phyloP scores from a whole-genome alignment of 2,329 filamentous ascomycete species.

The Tympanopsis confertula region DNA sequence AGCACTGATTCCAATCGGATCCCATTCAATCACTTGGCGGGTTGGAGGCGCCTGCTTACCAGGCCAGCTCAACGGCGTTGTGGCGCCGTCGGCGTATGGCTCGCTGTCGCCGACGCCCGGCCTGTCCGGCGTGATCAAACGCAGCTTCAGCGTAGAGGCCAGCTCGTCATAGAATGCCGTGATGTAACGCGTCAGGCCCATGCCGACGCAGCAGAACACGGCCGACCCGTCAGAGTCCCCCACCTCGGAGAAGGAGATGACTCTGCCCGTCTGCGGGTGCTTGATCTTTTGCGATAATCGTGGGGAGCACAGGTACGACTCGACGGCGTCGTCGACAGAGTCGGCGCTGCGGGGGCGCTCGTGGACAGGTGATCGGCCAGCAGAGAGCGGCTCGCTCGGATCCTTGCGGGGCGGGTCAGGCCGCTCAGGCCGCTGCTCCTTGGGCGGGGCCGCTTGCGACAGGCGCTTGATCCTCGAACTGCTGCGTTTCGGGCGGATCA shows the following conservation, averaged over 20 bases:
- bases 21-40: background rate
- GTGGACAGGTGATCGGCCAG: slow-evolving; percentile 30
- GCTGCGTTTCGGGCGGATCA: slow-evolving; percentile 36
- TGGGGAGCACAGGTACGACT: slow-evolving; percentile 71
- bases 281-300: slow-evolving; percentile 78
- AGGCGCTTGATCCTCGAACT: slow-evolving; percentile 46
- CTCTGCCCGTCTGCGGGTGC: slow-evolving; percentile 73
- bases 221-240: slow-evolving; percentile 84
- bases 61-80: slow-evolving; percentile 86
- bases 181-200: slow-evolving; percentile 91
- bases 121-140: slow-evolving; percentile 85
- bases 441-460: slow-evolving; percentile 33
- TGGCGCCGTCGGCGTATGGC: slow-evolving; percentile 67
- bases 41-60: slow-evolving; percentile 38
- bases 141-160: slow-evolving; percentile 73
- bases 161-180: slow-evolving; percentile 96
- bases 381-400: slow-evolving; percentile 14
- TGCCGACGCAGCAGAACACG: slow-evolving; percentile 92
- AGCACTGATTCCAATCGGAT: slow-evolving; percentile 8
- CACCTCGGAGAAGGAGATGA: slow-evolving; percentile 93
- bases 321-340: slow-evolving; percentile 79
- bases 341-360: slow-evolving; percentile 70
- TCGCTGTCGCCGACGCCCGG: slow-evolving; percentile 91
- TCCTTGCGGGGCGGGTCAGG: slow-evolving; percentile 4
- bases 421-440: slow-evolving; percentile 19